Evolutionary conservation across 257 asterid species (phyloP), one percentile per base, ranked within the genome.

Genomic region (Echium plantagineum): DNA sequence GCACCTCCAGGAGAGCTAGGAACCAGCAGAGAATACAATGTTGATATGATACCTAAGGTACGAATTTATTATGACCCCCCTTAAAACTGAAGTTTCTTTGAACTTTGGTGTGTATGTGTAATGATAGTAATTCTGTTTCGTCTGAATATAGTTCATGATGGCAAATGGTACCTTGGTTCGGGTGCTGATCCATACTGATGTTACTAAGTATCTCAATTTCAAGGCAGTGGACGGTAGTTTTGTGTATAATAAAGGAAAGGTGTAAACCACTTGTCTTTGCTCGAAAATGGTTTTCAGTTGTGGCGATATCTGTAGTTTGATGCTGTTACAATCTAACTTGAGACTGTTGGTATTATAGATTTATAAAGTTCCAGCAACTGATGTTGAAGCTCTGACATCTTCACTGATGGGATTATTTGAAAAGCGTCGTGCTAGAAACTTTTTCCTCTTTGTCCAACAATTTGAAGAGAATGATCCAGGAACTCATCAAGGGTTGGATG

Each of bases 161-260:
- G 98, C 97, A 31, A 88, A 93, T 69, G 98, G 97, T 46, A 75
- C 94, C 53, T 74, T 91, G 84, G 98, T 91, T 5, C 94, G 95
- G 21, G 98, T 93, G 57, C 86, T 93, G 61, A 88, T 93, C 78
- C 94, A 88, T 72, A 80, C 97, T 19, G 80, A 85, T 61, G 98
- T 93, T 58, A 88, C 98, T 68, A 93, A 93, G 87, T 91, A 91
- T 75, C 85, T 91, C 60, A 83, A 88, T 85, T 91, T 91, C 83
- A 91, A 91, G 89, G 98, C 98, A 5, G 98, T 93, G 15, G 97
- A 93, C 71, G 98, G 98, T 62, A 86, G 97, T 72, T 93, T 88
- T 54, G 98, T 93, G 72, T 93, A 88, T 83, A 86, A 88, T 68
- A 93, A 93, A 73, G 94, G 94, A 66, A 93, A 93, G 96, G 98